Percentiles rank a stretch among this genome's conserved stretches.
Evolutionary conservation across 2,329 filamentous ascomycete genomes (phyloP).

Genomic region (Exophiala xenobiotica): DNA sequence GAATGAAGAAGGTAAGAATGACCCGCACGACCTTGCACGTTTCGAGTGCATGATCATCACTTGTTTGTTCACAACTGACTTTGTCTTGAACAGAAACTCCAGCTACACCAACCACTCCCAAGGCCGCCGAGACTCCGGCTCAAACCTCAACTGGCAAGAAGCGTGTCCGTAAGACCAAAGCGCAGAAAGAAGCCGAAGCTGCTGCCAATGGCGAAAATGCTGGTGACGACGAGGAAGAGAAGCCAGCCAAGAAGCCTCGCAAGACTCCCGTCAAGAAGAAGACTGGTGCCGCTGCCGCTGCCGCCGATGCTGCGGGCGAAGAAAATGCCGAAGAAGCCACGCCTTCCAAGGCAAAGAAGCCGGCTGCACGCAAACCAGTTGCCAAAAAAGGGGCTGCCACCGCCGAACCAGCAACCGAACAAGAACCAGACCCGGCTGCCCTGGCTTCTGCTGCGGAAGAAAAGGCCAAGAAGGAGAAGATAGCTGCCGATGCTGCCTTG

Average conservation of each 20-base stretch:
- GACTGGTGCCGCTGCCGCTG: constrained; percentile 8
- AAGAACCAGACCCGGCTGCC: background rate
- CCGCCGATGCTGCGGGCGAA: constrained; percentile 5
- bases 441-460: background rate
- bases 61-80: background rate
- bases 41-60: background rate
- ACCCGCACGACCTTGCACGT: background rate
- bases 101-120: constrained; percentile 14
- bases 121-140: constrained; percentile 4
- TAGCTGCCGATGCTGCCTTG: constrained; percentile 4
- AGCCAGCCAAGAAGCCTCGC: constrained; percentile 21
- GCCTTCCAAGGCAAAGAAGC: background rate
- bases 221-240: constrained; percentile 17
- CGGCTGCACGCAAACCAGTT: constrained; percentile 10
- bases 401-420: background rate
- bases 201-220: constrained; percentile 16
- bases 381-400: background rate
- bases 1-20: background rate
- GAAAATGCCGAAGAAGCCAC: constrained; percentile 2
- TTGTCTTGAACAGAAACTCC: background rate
- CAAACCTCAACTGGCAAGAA: constrained; percentile 19
- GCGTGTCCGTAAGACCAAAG: constrained; percentile 23
- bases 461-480: constrained; percentile 11
- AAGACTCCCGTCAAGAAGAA: constrained; percentile 31
- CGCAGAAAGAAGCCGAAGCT: constrained; percentile 25